Evolutionary conservation across 208 protist genomes (phyloP).

Genomic region (Trypanosoma avium): DNA sequence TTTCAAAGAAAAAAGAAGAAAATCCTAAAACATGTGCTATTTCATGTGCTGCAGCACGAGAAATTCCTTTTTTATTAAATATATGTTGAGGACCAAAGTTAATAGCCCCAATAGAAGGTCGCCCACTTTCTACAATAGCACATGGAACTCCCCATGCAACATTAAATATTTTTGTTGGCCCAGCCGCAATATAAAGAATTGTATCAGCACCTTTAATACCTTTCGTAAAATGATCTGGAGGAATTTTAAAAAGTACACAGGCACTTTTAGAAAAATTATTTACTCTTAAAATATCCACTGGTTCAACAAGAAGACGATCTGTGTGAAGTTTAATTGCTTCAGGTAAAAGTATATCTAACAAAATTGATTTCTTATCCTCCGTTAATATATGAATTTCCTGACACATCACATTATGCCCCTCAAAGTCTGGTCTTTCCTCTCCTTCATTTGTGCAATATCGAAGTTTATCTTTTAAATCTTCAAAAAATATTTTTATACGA

Average conservation of each 20-base stretch:
- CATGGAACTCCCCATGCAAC: constrained; percentile 24
- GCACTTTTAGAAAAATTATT: neutral
- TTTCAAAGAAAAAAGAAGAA: neutral
- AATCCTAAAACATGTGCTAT: constrained; percentile 78
- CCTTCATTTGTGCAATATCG: constrained; percentile 16
- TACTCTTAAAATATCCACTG: constrained; percentile 2
- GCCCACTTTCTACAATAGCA: neutral
- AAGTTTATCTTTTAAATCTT: constrained; percentile 17
- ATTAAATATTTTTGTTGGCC: neutral
- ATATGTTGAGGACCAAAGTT: constrained; percentile 52
- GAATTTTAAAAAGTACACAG: constrained; percentile 19
- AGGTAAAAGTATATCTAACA: constrained; percentile 14
- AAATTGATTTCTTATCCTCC: constrained; percentile 11
- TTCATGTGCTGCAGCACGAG: constrained; percentile 64
- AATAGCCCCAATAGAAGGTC: constrained; percentile 37
- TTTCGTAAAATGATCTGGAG: neutral
- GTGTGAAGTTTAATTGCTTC: constrained; percentile 16
- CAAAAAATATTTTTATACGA: constrained; percentile 15
- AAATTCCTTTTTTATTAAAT: neutral
- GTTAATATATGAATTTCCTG: constrained; percentile 34
- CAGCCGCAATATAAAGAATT: constrained; percentile 22
- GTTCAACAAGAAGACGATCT: constrained; percentile 21
- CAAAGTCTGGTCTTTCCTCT: constrained; percentile 22
- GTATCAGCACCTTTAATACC: constrained; percentile 16
- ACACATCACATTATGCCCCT: constrained; percentile 27